These are phyloP conservation scores for Colletotrichum phormii DNA, from an alignment of 2,329 filamentous ascomycete species.

Conservation along the genomic window DNA sequence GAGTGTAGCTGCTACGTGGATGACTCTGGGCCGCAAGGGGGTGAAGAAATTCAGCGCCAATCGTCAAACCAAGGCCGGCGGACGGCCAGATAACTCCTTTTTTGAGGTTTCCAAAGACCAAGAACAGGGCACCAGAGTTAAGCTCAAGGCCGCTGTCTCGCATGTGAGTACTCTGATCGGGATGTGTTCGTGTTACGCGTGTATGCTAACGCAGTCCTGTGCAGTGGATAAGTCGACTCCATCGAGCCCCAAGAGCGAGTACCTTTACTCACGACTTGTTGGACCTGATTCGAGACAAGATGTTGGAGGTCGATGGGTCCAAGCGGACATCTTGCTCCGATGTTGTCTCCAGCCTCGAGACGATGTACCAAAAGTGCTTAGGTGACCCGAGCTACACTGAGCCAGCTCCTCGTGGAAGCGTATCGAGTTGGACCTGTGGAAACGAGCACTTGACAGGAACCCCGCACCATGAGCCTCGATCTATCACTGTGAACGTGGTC, in stretches of 20 bases:
- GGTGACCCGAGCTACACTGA: too few species aligned
- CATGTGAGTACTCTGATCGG: not conserved
- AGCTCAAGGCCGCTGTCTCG: slow-evolving; percentile 1
- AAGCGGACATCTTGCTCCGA: too few species aligned
- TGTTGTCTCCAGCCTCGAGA: too few species aligned
- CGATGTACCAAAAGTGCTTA: too few species aligned
- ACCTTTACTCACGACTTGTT: too few species aligned
- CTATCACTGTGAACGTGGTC: not conserved
- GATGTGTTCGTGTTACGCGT: not conserved
- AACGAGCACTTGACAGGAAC: not conserved
- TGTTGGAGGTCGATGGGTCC: too few species aligned
- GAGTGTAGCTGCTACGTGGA: slow-evolving; percentile 18
- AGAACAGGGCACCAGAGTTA: fast-evolving
- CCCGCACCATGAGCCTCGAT: not conserved
- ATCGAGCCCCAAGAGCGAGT: too few species aligned
- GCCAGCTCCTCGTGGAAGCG: not conserved
- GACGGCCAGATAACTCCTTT: not conserved
- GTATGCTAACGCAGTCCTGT: not conserved
- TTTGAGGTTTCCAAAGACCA: not conserved
- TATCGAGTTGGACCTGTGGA: not conserved
- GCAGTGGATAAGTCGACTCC: slow-evolving; percentile 6
- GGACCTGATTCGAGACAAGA: too few species aligned
- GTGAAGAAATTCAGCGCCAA: not conserved
- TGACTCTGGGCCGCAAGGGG: slow-evolving; percentile 6
- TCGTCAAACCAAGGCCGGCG: not conserved